phyloP scores from a whole-genome alignment of 2,329 filamentous ascomycete species.

The Fusarium sp. region DNA sequence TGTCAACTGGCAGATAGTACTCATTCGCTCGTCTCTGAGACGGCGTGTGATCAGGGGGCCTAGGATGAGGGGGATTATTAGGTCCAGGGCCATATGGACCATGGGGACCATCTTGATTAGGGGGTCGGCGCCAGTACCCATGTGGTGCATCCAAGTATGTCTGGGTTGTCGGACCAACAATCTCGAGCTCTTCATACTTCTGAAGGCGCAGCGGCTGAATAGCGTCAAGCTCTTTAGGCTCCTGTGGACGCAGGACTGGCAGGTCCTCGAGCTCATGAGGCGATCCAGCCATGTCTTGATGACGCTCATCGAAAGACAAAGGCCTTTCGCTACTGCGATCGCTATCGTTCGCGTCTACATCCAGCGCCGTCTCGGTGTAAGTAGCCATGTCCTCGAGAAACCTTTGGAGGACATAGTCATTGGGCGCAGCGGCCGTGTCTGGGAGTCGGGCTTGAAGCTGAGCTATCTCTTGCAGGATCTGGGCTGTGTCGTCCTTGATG shows the following conservation, averaged over 20 bases:
- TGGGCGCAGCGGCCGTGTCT: not conserved
- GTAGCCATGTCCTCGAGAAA: conserved; percentile 23
- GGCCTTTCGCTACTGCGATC: not conserved
- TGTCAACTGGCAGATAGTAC: not conserved
- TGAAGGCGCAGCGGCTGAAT: too few species aligned
- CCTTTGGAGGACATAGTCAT: conserved; percentile 10
- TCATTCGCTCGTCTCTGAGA: too few species aligned
- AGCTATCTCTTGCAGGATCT: conserved; percentile 16
- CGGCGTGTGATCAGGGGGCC: too few species aligned
- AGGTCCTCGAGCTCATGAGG: accelerated
- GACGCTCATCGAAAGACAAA: not conserved
- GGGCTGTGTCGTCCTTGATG: conserved; percentile 8
- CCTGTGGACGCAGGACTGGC: not conserved
- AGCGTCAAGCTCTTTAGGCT: too few species aligned
- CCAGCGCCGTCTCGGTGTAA: conserved; percentile 7
- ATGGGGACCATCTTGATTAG: not conserved
- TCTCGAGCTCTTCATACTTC: too few species aligned
- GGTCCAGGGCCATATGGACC: not conserved
- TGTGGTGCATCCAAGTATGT: too few species aligned
- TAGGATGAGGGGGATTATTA: not conserved
- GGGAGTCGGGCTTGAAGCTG: conserved; percentile 8
- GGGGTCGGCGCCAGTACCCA: too few species aligned
- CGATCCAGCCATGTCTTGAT: accelerated
- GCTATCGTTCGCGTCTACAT: not conserved
- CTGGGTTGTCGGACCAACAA: too few species aligned